phyloP scores from a whole-genome alignment of 2,329 filamentous ascomycete genomes.

The Fusarium concolor region DNA sequence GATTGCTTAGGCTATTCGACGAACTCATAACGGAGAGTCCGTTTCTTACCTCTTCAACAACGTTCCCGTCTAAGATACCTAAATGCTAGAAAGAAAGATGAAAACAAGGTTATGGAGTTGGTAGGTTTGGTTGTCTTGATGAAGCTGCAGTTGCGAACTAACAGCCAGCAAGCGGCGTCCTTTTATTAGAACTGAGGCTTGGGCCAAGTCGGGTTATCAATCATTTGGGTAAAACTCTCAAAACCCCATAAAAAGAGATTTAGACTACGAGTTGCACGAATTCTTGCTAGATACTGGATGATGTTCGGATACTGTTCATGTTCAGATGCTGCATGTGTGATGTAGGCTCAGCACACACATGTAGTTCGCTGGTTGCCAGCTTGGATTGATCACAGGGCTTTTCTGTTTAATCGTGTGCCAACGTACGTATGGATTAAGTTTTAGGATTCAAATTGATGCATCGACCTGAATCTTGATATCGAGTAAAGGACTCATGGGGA shows the following conservation, averaged over 20 bases:
- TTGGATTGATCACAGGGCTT: conserved; percentile 6
- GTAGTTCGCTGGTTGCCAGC: conserved; percentile 8
- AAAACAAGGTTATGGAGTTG: conserved; percentile 42
- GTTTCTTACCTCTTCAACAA: conserved; percentile 78
- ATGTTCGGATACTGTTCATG: neutral
- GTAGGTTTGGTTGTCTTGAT: conserved; percentile 28
- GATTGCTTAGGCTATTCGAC: conserved; percentile 67
- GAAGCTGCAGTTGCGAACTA: conserved; percentile 21
- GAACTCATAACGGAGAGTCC: conserved; percentile 74
- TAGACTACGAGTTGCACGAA: conserved; percentile 21
- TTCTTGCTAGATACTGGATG: conserved; percentile 11
- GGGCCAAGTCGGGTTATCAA: conserved; percentile 23
- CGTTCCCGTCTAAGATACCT: conserved; percentile 61
- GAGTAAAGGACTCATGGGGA: neutral
- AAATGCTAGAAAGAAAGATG: conserved; percentile 15
- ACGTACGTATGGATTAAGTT: conserved; percentile 9
- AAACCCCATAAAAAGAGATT: conserved; percentile 30
- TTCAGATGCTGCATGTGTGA: conserved; percentile 4
- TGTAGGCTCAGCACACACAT: conserved; percentile 6
- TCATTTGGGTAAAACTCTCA: conserved; percentile 32
- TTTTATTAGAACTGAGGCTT: conserved; percentile 37
- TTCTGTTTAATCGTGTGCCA: conserved; percentile 10
- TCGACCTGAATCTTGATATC: neutral
- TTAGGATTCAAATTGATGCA: conserved; percentile 13
- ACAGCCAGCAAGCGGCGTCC: conserved; percentile 37